Base-by-base conservation (phyloP, 2,329 filamentous ascomycete species). In the Sporothrix luriei region DNA sequence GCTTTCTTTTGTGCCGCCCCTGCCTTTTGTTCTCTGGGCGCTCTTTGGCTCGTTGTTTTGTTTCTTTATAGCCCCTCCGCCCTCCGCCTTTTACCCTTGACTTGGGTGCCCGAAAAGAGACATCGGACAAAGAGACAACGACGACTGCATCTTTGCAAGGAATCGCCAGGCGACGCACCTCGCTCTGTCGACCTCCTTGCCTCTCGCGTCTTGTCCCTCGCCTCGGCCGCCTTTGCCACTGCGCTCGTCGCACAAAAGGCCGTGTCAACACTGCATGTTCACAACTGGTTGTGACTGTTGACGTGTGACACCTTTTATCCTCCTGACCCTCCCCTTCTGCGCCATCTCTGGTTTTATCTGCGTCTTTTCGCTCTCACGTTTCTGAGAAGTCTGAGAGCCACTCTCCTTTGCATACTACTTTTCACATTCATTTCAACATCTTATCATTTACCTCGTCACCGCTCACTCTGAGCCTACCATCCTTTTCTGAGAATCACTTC, bases 271-370 rank as follows among this genome's bases (percentile, higher is more conserved):
- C 49, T 51, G 40, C 68, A 57, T 65, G 11, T 14, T 66, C 71
- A 71, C 72, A 72, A 71, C 72, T 65, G 72, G 71, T 72, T 73
- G 72, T 73, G 72, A 71, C 54, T 59, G 68, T 64, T 11, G 38
- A 46, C 51, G 65, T 67, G 65, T 46, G 62, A 51, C 62, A n/a
- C 51, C 10, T 57, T 55, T 46, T 29, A 38, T 40, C 7, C 49
- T 40, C 33, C 33, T 66, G 33, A 19, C 33, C 33, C 61, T 46
- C 51, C 21, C 51, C 24, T 33, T 29, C 13, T 55, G 52, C 33
- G 59, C 21, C 33, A 64, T 69, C 21, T 43, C n/a, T 54, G 33
- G 13, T 9, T 46, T 62, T 26, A 26, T 62, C 16, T 46, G 38
- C 57, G 33, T 13, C 40, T 43, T 26, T 29, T 65, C 59, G 9